These are phyloP conservation scores for Pseudocercospora pini-densiflorae DNA, from an alignment of 2,329 filamentous ascomycete species.

Conservation along the genomic window DNA sequence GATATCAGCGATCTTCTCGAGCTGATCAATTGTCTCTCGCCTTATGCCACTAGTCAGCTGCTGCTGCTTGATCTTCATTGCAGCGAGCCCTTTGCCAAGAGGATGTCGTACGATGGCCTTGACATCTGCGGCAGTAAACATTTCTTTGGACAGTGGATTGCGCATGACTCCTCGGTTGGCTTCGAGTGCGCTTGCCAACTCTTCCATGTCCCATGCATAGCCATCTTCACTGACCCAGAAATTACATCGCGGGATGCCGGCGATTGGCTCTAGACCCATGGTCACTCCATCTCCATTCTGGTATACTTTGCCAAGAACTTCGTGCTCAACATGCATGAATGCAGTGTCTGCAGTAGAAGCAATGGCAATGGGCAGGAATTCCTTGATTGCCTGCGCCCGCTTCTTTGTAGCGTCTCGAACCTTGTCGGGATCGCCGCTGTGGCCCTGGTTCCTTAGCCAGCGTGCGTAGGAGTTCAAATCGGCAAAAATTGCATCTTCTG, in stretches of 20 bases:
- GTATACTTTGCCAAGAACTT: slow-evolving; percentile 13
- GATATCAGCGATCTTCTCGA: slow-evolving; percentile 11
- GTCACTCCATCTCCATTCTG: slow-evolving; percentile 7
- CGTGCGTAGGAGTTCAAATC: slow-evolving; percentile 13
- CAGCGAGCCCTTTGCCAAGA: not conserved
- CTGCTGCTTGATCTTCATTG: slow-evolving; percentile 10
- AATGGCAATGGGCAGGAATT: not conserved
- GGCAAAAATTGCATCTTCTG: not conserved
- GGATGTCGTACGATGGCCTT: slow-evolving; percentile 13
- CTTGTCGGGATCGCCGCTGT: not conserved
- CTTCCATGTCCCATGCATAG: slow-evolving; percentile 19
- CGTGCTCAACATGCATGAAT: slow-evolving; percentile 19
- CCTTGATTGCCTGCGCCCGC: slow-evolving; percentile 14
- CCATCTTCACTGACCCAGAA: slow-evolving; percentile 16
- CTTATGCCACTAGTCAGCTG: slow-evolving; percentile 14
- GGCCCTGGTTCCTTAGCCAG: not conserved
- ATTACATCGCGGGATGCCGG: not conserved
- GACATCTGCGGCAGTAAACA: slow-evolving; percentile 14
- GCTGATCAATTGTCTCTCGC: slow-evolving; percentile 1
- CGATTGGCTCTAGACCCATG: slow-evolving; percentile 14
- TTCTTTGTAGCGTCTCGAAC: slow-evolving; percentile 3
- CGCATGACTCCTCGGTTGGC: slow-evolving; percentile 16
- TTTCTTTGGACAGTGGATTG: slow-evolving; percentile 14
- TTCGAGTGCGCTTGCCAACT: slow-evolving; percentile 13
- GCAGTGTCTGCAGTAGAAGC: not conserved